Evolutionary conservation across 164 flowering plant genomes (phyloP).

Genomic region (Hamamelis virginiana): DNA sequence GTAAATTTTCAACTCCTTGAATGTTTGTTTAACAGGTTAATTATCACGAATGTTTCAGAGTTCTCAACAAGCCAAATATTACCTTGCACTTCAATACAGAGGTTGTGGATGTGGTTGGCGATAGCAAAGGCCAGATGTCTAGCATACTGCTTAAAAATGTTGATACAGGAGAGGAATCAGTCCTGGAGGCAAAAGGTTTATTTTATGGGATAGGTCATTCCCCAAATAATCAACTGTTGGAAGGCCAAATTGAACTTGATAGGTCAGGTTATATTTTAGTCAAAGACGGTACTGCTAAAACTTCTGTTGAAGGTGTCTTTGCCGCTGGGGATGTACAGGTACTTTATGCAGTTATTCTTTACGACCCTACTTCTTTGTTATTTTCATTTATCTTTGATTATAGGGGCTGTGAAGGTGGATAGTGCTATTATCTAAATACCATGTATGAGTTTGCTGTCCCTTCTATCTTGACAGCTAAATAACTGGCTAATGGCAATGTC

Average conservation of each 20-base stretch:
- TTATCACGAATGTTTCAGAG: conserved; percentile 99
- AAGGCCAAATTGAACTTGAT: conserved; percentile 89
- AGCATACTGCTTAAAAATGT: conserved; percentile 66
- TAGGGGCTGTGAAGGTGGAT: no score
- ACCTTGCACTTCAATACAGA: conserved; percentile 98
- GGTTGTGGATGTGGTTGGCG: conserved; percentile 83
- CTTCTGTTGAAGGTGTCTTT: conserved; percentile 92
- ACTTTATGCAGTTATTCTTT: conserved; percentile 6
- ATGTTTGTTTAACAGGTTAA: conserved; percentile 99
- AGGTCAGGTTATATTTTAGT: conserved; percentile 78
- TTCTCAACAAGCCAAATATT: conserved; percentile 90
- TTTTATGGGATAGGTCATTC: conserved; percentile 98
- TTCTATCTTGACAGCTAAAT: no score
- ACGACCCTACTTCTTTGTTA: no score
- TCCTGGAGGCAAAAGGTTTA: conserved; percentile 83
- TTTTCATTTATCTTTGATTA: no score
- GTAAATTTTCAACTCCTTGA: conserved; percentile 84
- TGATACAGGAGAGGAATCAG: conserved; percentile 78
- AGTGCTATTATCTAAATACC: no score
- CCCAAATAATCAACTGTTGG: conserved; percentile 88
- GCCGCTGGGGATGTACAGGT: conserved; percentile 99
- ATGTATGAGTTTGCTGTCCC: no score
- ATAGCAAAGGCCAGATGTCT: conserved; percentile 91
- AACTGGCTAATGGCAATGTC: no score
- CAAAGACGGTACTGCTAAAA: conserved; percentile 75